Evolutionary conservation across 2,329 filamentous ascomycete genomes (phyloP), one percentile per base, ranked within the genome.

Genomic region (Fusarium dimerum): DNA sequence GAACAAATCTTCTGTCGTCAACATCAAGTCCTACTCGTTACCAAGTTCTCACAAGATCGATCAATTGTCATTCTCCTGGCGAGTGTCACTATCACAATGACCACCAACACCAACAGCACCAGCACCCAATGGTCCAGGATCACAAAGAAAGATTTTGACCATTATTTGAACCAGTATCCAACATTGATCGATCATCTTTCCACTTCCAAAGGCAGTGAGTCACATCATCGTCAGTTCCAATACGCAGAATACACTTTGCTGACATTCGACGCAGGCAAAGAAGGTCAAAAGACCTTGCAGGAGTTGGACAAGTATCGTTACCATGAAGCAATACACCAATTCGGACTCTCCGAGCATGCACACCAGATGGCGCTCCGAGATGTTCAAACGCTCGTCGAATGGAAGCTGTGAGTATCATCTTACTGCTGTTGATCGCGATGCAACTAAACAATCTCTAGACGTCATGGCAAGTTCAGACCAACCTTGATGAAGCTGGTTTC

Each of bases 291-390:
- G 63, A 74, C 78, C 2, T 75, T 89, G 6, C 63, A 73, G 29
- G 76, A 83, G 45, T 76, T 90, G 17, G 87, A 90, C 55, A 58
- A 73, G 2, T 83, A 81, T 61, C 81, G 87, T 51, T 86, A 87
- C 62, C 68, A 70, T 9, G 75, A 77, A 18, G 82, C 86, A 3
- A 74, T 80, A 2, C 62, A 68, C 2, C 56, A 62, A 2, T 83
- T 88, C 55, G 60, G 69, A 7, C 61, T 71, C 15, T 60, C 66
- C 6, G 59, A 64, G 17, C 57, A 68, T 10, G 63, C 64, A 15
- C 67, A 68, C 5, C 57, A 68, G 11, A 81, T 90, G 72, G 72
- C 67, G 3, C 78, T 84, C 43, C 73, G 78, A 1, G 81, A 89
- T 62, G 74, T 89, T 34, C 78, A 82, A 61, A 73, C 64, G 17